Conservation (phyloP, 2,329 filamentous ascomycete genomes). For the Aspergillus unguis region DNA sequence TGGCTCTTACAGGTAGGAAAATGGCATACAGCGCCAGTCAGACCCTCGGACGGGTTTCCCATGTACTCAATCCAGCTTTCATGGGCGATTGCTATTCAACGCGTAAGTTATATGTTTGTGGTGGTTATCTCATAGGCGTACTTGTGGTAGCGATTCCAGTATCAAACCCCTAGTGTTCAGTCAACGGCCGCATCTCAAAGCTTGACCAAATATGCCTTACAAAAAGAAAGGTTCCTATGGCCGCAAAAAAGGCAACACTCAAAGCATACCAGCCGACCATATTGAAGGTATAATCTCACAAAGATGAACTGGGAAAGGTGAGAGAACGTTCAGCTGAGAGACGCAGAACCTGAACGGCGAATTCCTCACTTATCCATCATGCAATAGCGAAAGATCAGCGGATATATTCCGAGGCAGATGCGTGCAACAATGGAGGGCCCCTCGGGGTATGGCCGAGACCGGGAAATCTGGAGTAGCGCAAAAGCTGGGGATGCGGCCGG, state of each 20-base stretch:
- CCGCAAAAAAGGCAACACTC: constrained; percentile 54
- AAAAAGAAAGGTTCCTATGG: constrained; percentile 59
- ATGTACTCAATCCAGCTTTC: constrained; percentile 60
- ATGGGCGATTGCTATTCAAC: constrained; percentile 52
- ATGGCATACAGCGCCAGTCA: constrained; percentile 52
- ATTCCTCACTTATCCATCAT: constrained; percentile 1
- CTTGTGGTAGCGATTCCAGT: constrained; percentile 60
- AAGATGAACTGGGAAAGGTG: neutral
- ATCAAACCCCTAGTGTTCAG: constrained; percentile 52
- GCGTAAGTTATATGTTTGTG: neutral
- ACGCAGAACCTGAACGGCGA: neutral
- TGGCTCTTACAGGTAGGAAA: neutral
- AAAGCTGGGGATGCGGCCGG: constrained; percentile 6
- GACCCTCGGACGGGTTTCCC: constrained; percentile 51
- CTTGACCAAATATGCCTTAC: constrained; percentile 33
- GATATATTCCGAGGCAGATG: constrained; percentile 9
- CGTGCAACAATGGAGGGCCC: constrained; percentile 7
- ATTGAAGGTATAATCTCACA: constrained; percentile 12
- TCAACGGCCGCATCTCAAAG: neutral
- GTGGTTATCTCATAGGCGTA: constrained; percentile 26
- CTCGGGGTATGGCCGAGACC: constrained; percentile 30
- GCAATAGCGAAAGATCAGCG: constrained; percentile 1
- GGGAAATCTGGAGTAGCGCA: neutral
- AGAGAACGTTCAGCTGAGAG: neutral
- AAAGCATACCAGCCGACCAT: constrained; percentile 48